Percentiles rank a stretch among this genome's conserved stretches.
These are phyloP conservation scores for Trichosanthes cucumerina DNA, from an alignment of 306 rosid genomes.

Conservation along the genomic window DNA sequence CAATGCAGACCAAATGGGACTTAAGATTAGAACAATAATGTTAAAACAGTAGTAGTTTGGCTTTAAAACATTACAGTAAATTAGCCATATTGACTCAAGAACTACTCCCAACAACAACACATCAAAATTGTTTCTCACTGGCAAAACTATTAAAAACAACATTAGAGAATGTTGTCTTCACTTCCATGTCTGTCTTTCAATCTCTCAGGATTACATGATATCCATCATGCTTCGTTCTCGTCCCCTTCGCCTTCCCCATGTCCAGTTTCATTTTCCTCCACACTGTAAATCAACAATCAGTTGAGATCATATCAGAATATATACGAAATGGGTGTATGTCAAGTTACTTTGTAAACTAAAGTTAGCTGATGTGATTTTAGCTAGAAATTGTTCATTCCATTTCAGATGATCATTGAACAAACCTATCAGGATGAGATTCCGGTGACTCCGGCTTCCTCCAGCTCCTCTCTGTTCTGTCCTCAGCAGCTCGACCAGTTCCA, in stretches of 20 bases:
- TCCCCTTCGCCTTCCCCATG: background rate
- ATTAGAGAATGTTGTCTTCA: background rate
- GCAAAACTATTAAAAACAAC: background rate
- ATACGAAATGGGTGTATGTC: background rate
- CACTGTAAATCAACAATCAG: background rate
- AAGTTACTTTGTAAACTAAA: background rate
- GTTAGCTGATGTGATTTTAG: background rate
- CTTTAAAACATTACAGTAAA: background rate
- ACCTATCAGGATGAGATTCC: constrained; percentile 29
- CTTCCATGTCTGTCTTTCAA: background rate
- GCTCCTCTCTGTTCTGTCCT: constrained; percentile 40
- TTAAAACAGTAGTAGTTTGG: background rate
- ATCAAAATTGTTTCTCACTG: constrained; percentile 1
- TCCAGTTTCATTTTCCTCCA: background rate
- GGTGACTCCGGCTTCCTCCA: constrained; percentile 56
- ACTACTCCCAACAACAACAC: background rate
- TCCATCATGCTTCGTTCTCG: background rate
- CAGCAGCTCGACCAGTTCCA: constrained; percentile 27
- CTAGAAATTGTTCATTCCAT: background rate
- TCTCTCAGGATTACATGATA: background rate
- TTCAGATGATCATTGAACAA: background rate
- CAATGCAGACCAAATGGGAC: background rate
- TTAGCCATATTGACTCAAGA: background rate
- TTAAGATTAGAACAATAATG: background rate
- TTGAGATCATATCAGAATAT: background rate